A percentile compares a stretch with the other conserved stretches of the same genome.
Conservation (phyloP, 441 rosid genomes). For the Pelargonium australe region DNA sequence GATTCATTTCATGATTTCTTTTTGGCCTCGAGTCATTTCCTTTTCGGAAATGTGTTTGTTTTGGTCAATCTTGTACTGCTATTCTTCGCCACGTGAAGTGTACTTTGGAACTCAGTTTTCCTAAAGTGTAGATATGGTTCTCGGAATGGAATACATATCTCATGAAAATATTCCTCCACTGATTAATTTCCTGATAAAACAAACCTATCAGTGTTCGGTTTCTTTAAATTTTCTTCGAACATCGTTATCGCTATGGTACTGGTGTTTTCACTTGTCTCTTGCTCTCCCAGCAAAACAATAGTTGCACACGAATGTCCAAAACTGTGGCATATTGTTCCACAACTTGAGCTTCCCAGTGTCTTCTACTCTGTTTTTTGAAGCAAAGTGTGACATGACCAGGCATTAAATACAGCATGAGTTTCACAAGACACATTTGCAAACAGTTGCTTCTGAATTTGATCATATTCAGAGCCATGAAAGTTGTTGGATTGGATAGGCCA, state of each 20-base stretch:
- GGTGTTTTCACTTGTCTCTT: neutral
- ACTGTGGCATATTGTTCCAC: neutral
- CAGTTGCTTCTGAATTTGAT: too few relatives aligned
- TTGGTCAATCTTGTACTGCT: neutral
- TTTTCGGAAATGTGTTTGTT: neutral
- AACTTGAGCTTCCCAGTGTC: too few relatives aligned
- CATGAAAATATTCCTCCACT: conserved; percentile 2
- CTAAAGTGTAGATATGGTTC: neutral
- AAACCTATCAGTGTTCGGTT: too few relatives aligned
- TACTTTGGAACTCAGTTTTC: neutral
- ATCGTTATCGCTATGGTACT: neutral
- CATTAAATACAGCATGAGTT: too few relatives aligned
- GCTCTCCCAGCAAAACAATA: neutral
- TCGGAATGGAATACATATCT: neutral
- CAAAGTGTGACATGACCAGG: too few relatives aligned
- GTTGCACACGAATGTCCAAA: neutral
- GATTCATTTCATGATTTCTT: too few relatives aligned
- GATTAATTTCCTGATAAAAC: neutral
- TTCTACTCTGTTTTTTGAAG: too few relatives aligned
- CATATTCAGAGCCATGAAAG: too few relatives aligned
- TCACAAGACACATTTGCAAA: too few relatives aligned
- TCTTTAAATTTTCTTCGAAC: neutral
- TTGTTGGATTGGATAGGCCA: too few relatives aligned
- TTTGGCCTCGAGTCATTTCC: too few relatives aligned
- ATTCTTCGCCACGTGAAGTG: too few relatives aligned